A percentile compares a stretch with the other conserved stretches of the same genome.
phyloP scores from a whole-genome alignment of 163 green algal genomes.

The Chlamydomonas reinhardtii region DNA sequence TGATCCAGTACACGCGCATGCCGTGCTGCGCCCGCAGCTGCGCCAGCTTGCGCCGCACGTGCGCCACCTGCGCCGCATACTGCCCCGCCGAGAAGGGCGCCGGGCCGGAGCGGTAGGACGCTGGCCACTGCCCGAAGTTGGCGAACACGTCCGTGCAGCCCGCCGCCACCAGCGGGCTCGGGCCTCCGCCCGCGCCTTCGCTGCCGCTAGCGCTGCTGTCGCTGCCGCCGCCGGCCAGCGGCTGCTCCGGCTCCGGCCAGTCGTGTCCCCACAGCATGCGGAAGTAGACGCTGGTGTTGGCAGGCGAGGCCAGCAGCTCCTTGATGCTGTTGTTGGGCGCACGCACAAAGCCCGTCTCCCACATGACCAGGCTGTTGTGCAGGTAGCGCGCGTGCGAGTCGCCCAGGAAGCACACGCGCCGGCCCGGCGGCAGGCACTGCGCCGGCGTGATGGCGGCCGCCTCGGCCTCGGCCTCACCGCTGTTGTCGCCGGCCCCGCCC shows the following conservation, averaged over 20 bases:
- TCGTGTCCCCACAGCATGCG: constrained; percentile 21
- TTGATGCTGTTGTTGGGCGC: constrained; percentile 34
- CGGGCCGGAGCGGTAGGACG: constrained; percentile 23
- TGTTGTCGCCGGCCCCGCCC: neutral
- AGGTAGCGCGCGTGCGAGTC: constrained; percentile 42
- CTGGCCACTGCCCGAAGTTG: constrained; percentile 46
- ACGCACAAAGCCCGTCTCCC: neutral
- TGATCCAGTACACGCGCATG: constrained; percentile 33
- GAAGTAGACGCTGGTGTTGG: neutral
- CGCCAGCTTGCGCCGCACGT: neutral
- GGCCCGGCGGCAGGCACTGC: constrained; percentile 22
- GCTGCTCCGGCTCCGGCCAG: constrained; percentile 7
- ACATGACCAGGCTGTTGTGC: constrained; percentile 32
- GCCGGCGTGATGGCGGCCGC: neutral
- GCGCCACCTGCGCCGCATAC: constrained; percentile 5
- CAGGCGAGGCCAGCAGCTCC: neutral
- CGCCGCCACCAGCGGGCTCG: neutral
- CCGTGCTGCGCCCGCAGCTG: neutral
- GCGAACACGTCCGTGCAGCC: constrained; percentile 36
- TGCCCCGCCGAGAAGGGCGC: neutral
- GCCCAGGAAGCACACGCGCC: constrained; percentile 40
- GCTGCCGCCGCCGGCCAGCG: too few relatives aligned
- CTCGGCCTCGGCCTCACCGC: neutral
- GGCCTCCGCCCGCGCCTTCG: too few relatives aligned
- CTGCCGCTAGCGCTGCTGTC: too few relatives aligned